Percentiles rank a stretch among this genome's conserved stretches.
These are phyloP conservation scores for Apiospora saccharicola DNA, from an alignment of 2,329 filamentous ascomycete genomes.

Conservation along the genomic window DNA sequence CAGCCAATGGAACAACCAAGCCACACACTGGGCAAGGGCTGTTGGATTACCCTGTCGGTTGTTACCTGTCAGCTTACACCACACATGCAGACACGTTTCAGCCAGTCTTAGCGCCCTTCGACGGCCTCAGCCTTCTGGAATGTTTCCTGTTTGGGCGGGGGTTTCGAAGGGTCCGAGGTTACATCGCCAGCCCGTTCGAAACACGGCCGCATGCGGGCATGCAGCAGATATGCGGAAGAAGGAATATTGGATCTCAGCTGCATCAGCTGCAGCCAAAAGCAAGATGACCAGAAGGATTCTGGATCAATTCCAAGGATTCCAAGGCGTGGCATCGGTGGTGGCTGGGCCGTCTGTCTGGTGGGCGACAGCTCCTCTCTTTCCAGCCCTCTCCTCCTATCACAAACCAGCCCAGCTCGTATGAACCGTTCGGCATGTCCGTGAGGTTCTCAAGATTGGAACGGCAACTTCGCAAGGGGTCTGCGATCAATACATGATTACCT, in stretches of 20 bases:
- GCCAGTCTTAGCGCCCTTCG: slow-evolving; percentile 7
- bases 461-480: slow-evolving; percentile 6
- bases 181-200: slow-evolving; percentile 12
- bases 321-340: not conserved
- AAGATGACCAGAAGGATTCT: slow-evolving; percentile 17
- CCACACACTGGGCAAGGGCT: not conserved
- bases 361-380: not conserved
- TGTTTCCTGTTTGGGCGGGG: slow-evolving; percentile 20
- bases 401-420: not conserved
- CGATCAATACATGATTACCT: not conserved
- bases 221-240: slow-evolving; percentile 18
- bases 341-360: not conserved
- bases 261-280: slow-evolving; percentile 12
- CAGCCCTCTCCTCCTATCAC: not conserved
- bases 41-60: too few species aligned
- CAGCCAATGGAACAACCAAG: not conserved
- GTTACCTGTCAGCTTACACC: not conserved
- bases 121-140: slow-evolving; percentile 21
- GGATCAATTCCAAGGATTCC: slow-evolving; percentile 15
- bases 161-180: slow-evolving; percentile 19
- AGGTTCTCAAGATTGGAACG: not conserved
- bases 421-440: slow-evolving; percentile 20
- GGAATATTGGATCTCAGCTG: slow-evolving; percentile 13
- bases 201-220: slow-evolving; percentile 8
- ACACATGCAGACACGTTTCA: slow-evolving; percentile 17